A percentile compares a stretch with the other conserved stretches of the same genome.
phyloP scores from a whole-genome alignment of 345 rosid species.

The Acer saccharum region DNA sequence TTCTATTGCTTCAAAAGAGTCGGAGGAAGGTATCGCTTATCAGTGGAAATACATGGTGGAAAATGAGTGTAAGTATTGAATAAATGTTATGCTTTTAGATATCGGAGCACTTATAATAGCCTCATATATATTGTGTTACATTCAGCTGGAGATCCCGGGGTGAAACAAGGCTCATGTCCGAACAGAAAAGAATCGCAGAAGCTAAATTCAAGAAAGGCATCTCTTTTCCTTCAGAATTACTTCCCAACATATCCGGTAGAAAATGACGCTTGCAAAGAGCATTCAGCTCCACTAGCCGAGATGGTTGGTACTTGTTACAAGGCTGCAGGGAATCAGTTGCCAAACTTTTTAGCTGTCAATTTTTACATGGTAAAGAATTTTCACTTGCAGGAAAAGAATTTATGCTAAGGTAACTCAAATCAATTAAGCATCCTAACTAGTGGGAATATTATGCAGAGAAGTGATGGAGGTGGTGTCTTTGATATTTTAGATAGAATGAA shows the following conservation, averaged over 20 bases:
- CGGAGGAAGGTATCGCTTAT: constrained; percentile 95
- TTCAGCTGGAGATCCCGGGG: constrained; percentile 98
- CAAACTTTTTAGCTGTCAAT: constrained; percentile 93
- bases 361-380: constrained; percentile 78
- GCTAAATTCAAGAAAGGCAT: constrained; percentile 63
- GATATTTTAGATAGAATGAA: constrained; percentile 82
- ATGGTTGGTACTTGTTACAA: constrained; percentile 90
- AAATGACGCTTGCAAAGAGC: constrained; percentile 89
- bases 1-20: constrained; percentile 89
- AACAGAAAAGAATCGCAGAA: constrained; percentile 83
- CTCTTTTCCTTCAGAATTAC: constrained; percentile 88
- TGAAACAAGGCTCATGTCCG: constrained; percentile 83
- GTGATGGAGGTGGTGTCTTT: constrained; percentile 94
- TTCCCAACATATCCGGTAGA: constrained; percentile 87
- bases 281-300: constrained; percentile 75
- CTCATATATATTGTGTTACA: constrained; percentile 15
- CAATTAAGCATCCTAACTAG: constrained; percentile 23
- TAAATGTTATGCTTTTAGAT: background rate
- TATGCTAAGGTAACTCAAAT: background rate
- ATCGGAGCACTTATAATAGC: constrained; percentile 9
- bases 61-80: constrained; percentile 64
- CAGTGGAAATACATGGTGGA: constrained; percentile 95
- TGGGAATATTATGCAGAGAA: constrained; percentile 61
- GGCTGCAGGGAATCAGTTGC: constrained; percentile 79
- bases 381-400: background rate